Evolutionary conservation across 106 monocot species (phyloP).

Genomic region (Xerophyta viscosa): DNA sequence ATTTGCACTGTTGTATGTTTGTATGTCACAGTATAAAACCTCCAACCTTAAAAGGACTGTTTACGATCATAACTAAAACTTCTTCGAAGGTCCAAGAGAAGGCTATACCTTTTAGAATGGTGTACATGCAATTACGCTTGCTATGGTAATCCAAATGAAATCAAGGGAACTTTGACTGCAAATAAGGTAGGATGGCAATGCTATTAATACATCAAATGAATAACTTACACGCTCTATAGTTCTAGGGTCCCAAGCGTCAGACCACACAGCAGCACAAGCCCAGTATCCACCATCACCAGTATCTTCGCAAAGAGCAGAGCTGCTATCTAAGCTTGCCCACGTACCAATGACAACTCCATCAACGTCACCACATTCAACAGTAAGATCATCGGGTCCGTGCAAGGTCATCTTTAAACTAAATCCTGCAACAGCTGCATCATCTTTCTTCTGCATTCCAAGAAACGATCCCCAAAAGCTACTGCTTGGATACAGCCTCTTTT

Average conservation of each 20-base stretch:
- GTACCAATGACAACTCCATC: conserved; percentile 77
- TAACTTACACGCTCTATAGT: conserved; percentile 85
- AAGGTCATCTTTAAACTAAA: conserved; percentile 25
- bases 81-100: too few species aligned
- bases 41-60: too few species aligned
- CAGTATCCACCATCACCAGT: conserved; percentile 49
- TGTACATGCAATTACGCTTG: too few species aligned
- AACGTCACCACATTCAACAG: conserved; percentile 76
- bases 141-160: too few species aligned
- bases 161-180: too few species aligned
- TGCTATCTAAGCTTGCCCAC: conserved; percentile 46
- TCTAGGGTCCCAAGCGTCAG: conserved; percentile 89
- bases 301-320: conserved; percentile 28
- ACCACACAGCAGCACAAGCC: conserved; percentile 91
- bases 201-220: background rate
- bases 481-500: conserved; percentile 72
- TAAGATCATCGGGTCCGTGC: conserved; percentile 28
- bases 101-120: too few species aligned
- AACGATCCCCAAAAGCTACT: conserved; percentile 66
- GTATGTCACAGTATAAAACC: too few species aligned
- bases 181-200: too few species aligned
- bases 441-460: conserved; percentile 34
- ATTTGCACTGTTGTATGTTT: too few species aligned
- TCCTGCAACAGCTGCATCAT: conserved; percentile 11
- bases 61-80: too few species aligned